Evolutionary conservation across 2,329 filamentous ascomycete genomes (phyloP).

Genomic region (Diaporthe citri): DNA sequence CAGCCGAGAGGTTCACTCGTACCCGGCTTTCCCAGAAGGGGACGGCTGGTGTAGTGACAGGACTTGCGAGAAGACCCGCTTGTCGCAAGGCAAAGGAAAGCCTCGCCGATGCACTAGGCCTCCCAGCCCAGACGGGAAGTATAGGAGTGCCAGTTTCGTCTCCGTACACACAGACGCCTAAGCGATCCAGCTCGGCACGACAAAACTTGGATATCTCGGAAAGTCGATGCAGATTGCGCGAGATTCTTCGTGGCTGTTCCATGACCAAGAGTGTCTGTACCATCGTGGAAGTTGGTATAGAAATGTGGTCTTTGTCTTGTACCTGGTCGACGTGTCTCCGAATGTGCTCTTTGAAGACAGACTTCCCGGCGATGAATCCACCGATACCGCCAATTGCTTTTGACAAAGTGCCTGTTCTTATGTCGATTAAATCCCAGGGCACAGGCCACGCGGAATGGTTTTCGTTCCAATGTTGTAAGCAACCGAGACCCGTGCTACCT

Average conservation of each 20-base stretch:
- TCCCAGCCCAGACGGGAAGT: background rate
- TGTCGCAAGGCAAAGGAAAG: background rate
- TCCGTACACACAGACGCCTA: background rate
- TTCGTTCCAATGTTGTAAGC: constrained; percentile 41
- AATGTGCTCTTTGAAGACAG: background rate
- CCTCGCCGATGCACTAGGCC: background rate
- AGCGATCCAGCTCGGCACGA: background rate
- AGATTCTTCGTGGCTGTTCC: background rate
- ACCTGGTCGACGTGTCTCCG: background rate
- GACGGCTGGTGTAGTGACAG: constrained; percentile 38
- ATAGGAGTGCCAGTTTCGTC: background rate
- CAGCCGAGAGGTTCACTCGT: constrained; percentile 40
- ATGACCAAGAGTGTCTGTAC: background rate
- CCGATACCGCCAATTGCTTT: constrained; percentile 40
- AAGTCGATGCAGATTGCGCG: background rate
- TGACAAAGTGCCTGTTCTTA: constrained; percentile 41
- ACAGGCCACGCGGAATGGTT: constrained; percentile 27
- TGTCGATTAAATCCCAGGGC: constrained; percentile 39
- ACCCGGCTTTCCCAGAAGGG: constrained; percentile 42
- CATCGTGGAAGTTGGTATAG: background rate
- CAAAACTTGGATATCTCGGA: background rate
- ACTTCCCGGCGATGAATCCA: constrained; percentile 29
- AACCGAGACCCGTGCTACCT: constrained; percentile 40
- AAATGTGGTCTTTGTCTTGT: background rate
- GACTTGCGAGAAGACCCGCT: constrained; percentile 36